phyloP scores from a whole-genome alignment of 441 rosid species.

The Corymbia calophylla region DNA sequence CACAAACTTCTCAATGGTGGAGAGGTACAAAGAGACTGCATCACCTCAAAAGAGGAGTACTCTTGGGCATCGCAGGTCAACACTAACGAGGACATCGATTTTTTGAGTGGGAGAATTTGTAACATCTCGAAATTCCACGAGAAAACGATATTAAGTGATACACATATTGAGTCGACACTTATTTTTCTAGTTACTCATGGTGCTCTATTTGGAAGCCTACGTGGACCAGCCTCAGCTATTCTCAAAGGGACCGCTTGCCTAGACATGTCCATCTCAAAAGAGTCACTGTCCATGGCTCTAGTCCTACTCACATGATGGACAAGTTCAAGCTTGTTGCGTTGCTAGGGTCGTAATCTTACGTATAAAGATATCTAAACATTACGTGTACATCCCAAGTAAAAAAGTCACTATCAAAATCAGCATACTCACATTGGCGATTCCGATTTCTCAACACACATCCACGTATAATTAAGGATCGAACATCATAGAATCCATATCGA shows the following conservation, averaged over 20 bases:
- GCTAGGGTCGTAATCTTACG: too few species aligned
- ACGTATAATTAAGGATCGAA: neutral
- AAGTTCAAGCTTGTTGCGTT: too few species aligned
- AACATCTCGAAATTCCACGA: too few species aligned
- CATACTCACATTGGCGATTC: neutral
- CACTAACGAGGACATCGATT: too few species aligned
- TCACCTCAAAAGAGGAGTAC: neutral
- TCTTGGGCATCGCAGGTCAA: too few species aligned
- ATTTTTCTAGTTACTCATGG: neutral
- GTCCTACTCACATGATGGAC: too few species aligned
- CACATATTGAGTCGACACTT: neutral
- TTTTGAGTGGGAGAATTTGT: too few species aligned
- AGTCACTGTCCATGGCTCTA: too few species aligned
- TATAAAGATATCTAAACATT: too few species aligned
- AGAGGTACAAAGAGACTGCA: neutral
- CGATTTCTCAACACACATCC: neutral
- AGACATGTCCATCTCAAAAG: neutral
- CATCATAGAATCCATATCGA: neutral
- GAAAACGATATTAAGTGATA: neutral
- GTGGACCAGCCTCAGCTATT: too few species aligned
- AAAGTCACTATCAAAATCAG: neutral
- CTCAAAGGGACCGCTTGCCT: accelerated
- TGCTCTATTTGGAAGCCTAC: neutral
- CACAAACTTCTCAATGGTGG: too few species aligned
- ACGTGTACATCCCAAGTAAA: neutral